These are phyloP conservation scores for Graphilbum fragrans DNA, from an alignment of 2,329 filamentous ascomycete species.

Conservation along the genomic window DNA sequence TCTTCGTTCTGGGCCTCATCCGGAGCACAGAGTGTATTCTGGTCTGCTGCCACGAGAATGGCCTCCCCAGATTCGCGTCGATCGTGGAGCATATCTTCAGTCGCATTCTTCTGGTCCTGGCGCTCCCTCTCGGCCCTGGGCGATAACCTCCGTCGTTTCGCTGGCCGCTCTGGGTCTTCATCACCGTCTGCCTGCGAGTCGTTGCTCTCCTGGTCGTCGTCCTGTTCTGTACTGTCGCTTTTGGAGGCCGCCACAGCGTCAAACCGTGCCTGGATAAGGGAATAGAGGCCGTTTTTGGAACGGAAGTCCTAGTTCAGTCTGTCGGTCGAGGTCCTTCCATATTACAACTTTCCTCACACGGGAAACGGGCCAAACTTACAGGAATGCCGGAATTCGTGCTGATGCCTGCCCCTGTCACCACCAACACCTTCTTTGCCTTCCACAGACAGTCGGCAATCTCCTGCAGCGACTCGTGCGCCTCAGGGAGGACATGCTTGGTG, in stretches of 20 bases:
- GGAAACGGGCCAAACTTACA: conserved; percentile 33
- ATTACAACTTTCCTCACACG: not conserved
- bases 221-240: not conserved
- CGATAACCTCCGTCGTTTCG: not conserved
- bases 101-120: not conserved
- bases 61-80: too few species aligned
- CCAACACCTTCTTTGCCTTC: conserved; percentile 56
- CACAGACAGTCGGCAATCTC: conserved; percentile 51
- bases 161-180: not conserved
- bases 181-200: not conserved
- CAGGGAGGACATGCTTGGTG: conserved; percentile 40
- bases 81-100: not conserved
- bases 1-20: not conserved
- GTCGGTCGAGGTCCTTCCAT: not conserved
- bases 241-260: conserved; percentile 30
- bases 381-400: conserved; percentile 68
- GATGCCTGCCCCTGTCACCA: conserved; percentile 62
- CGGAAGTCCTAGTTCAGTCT: conserved; percentile 47
- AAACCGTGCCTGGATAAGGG: conserved; percentile 57
- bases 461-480: conserved; percentile 43
- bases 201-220: not conserved
- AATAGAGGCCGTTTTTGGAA: conserved; percentile 61
- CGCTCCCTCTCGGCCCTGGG: too few species aligned
- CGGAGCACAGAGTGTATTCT: not conserved
- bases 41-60: not conserved